These are phyloP conservation scores for Yarrowia porcina DNA, from an alignment of 805 yeast species.

Conservation along the genomic window DNA sequence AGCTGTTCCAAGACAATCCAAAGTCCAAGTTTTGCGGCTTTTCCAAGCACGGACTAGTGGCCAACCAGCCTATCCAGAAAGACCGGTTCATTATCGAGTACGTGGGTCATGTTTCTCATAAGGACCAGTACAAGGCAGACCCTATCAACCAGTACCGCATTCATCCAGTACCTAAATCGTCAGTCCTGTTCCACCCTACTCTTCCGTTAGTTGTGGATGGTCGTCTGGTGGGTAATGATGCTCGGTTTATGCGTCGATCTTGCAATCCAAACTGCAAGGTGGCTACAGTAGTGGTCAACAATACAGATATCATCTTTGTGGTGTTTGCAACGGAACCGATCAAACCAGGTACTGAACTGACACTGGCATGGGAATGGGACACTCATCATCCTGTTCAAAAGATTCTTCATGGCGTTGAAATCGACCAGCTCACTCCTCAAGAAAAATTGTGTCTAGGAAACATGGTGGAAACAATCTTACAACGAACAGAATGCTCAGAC, in stretches of 20 bases:
- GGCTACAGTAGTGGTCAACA: conserved; percentile 42
- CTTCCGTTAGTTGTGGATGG: conserved; percentile 71
- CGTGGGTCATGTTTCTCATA: conserved; percentile 69
- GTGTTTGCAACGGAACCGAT: conserved; percentile 57
- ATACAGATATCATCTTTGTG: conserved; percentile 48
- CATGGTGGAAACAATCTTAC: conserved; percentile 29
- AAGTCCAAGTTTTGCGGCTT: conserved; percentile 59
- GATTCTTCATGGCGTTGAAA: conserved; percentile 45
- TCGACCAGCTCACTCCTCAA: conserved; percentile 32
- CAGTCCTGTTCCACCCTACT: conserved; percentile 51
- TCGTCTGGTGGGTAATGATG: conserved; percentile 70
- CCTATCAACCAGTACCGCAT: conserved; percentile 70
- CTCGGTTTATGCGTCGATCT: conserved; percentile 71
- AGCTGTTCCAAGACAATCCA: conserved; percentile 57
- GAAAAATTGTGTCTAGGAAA: conserved; percentile 30
- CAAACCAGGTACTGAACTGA: conserved; percentile 63
- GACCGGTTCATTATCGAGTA: conserved; percentile 57
- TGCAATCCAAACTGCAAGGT: conserved; percentile 76
- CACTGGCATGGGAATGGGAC: conserved; percentile 91
- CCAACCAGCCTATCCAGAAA: conserved; percentile 42
- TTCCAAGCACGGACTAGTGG: conserved; percentile 61
- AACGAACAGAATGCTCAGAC: conserved; percentile 38
- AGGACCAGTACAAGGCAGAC: conserved; percentile 59
- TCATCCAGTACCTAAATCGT: conserved; percentile 67
- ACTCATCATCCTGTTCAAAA: conserved; percentile 65